Base-by-base conservation (phyloP, 495 filamentous ascomycete genomes). In the Cercophora newfieldiana region DNA sequence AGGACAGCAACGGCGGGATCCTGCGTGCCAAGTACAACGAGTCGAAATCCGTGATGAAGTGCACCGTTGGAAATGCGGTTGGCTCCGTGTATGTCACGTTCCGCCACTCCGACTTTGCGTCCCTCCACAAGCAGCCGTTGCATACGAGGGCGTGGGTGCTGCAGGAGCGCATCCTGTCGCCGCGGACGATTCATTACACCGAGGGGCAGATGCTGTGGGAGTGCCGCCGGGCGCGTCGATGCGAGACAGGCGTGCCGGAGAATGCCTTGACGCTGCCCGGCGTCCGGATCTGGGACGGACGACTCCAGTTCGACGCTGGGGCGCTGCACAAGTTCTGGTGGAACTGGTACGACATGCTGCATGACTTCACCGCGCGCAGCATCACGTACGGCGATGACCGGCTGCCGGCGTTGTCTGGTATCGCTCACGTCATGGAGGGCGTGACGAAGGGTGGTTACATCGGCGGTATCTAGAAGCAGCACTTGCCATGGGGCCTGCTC, bases 171-270 rank as follows among this genome's bases (percentile, higher is more conserved):
- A 59, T 59, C 57, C 57, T 59, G 6, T 33, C 29, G 12, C 57
- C 57, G 26, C 57, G 57, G 1, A 59, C 57, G 29, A 24, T 59
- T 2, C 57, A 59, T 37, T 59, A 33, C 31, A 29, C 33, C 57
- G 4, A 22, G n/a, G 57, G 37, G 14, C 57, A 59, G 29, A 59
- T 59, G 57, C 57, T 59, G n/a, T 59, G 57, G 57, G 57, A 59
- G 29, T 59, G 57, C 22, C 28, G 57, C 16, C 25, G 30, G 29
- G 16, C 16, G 26, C 28, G 57, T 12, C 12, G 26, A 2, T 59
- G 57, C 57, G 29, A 59, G 31, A 33, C 7, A 4, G 57, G 57
- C 28, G 57, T 59, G n/a, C 57, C 57, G 25, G 57, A 59, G 18
- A 24, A 10, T 10, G 57, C 57, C 16, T 19, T 59, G 3, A 37